Evolutionary conservation across 1,284 basidiomycete species (phyloP), one percentile per base, ranked within the genome.

Genomic region (Rhodotorula glutinis): DNA sequence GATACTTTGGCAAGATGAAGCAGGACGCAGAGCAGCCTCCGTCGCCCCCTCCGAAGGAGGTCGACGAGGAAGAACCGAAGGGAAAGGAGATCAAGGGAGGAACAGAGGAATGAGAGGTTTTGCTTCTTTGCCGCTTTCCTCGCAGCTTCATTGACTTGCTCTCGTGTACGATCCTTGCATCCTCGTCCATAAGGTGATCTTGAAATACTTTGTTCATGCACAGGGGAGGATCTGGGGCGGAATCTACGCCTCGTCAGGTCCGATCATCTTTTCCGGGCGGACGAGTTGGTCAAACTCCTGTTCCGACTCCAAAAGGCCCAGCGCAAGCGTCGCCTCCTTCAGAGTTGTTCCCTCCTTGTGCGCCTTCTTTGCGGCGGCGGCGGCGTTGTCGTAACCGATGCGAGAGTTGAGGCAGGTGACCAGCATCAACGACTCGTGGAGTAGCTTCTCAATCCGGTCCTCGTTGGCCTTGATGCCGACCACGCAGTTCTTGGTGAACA

Each of bases 291-390:
- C 94, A 80, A 98, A 99, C 79, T 97, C 91, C 79, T 96, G 92
- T 4, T 87, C 83, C 10, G 2, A 2, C 2, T 89, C 89, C 76
- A 98, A 80, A 79, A 91, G 87, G 67, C 91, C 91, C 51, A 97
- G 85, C 38, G 87, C 81, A 44, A 98, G 88, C 11, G 93, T 93
- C 52, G 95, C 92, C 81, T 94, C 90, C 83, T 96, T 96, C 78
- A 98, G 79, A 58, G 95, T 98, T 57, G 88, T 91, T 30, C 94
- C 96, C 81, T 98, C 93, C 80, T 90, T 93, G 85, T 98, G 96
- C 21, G 96, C 96, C 81, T 98, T 98, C 86, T 99, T 99, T 51
- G 96, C 96, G 74, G 91, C 93, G 80, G 92, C 94, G 60, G 96
- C 96, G 53, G 98, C 95, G 80, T 96, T 41, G 52, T 63, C 62